Evolutionary conservation across 371 early-diverging fungal genomes (phyloP).

Genomic region (Haplosporangium sp.): DNA sequence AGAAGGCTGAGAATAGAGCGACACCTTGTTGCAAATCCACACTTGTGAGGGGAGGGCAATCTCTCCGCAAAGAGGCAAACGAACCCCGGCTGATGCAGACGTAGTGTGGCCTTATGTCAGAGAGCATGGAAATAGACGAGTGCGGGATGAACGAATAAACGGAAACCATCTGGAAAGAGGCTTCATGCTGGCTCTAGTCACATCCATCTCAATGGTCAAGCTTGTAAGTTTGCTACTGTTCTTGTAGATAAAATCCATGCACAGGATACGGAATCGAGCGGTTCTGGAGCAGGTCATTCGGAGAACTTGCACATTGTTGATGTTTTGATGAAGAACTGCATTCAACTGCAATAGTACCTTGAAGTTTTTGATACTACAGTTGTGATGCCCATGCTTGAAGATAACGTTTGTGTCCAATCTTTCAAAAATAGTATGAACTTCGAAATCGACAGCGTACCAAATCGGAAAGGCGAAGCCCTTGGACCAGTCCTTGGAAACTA

Average conservation of each 20-base stretch:
- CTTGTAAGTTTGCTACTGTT: conserved; percentile 1
- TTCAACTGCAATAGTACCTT: not conserved
- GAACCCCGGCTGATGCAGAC: conserved; percentile 6
- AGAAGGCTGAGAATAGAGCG: conserved; percentile 8
- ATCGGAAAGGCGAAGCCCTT: conserved; percentile 4
- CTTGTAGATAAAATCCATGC: conserved; percentile 11
- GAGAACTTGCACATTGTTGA: conserved; percentile 8
- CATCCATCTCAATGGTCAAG: conserved; percentile 1
- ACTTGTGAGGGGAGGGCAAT: conserved; percentile 1
- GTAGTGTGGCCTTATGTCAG: not conserved
- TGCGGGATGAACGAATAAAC: conserved; percentile 3
- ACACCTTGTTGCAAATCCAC: conserved; percentile 3
- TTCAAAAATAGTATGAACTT: not conserved
- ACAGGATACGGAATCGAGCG: conserved; percentile 1
- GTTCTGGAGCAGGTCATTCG: not conserved
- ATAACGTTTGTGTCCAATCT: not conserved
- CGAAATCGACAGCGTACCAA: conserved; percentile 10
- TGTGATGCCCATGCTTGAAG: conserved; percentile 17
- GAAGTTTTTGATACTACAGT: not conserved
- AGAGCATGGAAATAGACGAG: not conserved
- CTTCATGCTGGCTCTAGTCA: not conserved
- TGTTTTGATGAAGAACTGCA: conserved; percentile 5
- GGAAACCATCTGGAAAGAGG: not conserved
- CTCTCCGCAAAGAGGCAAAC: conserved; percentile 3
- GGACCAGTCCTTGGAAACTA: conserved; percentile 11